Percentiles rank a stretch among this genome's conserved stretches.
These are phyloP conservation scores for Extremus antarcticus DNA, from an alignment of 495 filamentous ascomycete genomes.

Conservation along the genomic window DNA sequence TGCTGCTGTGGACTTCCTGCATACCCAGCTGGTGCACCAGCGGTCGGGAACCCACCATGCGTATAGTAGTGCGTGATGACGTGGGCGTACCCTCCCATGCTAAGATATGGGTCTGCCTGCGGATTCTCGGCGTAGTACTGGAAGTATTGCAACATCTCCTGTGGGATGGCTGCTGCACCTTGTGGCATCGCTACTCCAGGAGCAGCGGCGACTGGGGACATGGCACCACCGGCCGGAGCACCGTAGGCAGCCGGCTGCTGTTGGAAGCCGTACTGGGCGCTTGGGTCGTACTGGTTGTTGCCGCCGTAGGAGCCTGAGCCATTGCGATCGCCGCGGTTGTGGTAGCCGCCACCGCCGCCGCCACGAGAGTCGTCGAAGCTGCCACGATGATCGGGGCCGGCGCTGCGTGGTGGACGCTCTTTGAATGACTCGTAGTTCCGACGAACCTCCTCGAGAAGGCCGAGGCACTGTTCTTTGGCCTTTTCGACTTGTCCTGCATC, in stretches of 20 bases:
- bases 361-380: conserved; percentile 18
- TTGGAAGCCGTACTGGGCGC: conserved; percentile 8
- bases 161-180: conserved; percentile 30
- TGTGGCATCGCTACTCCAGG: not conserved
- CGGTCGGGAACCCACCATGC: conserved; percentile 39
- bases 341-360: conserved; percentile 6
- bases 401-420: conserved; percentile 42
- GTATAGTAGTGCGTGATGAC: conserved; percentile 56
- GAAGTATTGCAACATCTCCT: conserved; percentile 13
- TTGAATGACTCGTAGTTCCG: conserved; percentile 85
- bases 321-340: conserved; percentile 21
- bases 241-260: not conserved
- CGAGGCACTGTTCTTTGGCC: conserved; percentile 79
- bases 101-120: conserved; percentile 73
- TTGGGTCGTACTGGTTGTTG: conserved; percentile 5
- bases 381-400: conserved; percentile 25
- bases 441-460: conserved; percentile 71
- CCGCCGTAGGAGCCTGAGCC: conserved; percentile 20
- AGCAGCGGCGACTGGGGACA: conserved; percentile 3
- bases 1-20: conserved; percentile 1
- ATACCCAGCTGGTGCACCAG: not conserved
- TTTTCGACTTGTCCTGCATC: conserved; percentile 75
- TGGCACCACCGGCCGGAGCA: conserved; percentile 11
- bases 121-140: conserved; percentile 85
- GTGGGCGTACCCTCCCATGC: conserved; percentile 68